phyloP scores from a whole-genome alignment of 129 eudicot species.

The Tagetes patula region DNA sequence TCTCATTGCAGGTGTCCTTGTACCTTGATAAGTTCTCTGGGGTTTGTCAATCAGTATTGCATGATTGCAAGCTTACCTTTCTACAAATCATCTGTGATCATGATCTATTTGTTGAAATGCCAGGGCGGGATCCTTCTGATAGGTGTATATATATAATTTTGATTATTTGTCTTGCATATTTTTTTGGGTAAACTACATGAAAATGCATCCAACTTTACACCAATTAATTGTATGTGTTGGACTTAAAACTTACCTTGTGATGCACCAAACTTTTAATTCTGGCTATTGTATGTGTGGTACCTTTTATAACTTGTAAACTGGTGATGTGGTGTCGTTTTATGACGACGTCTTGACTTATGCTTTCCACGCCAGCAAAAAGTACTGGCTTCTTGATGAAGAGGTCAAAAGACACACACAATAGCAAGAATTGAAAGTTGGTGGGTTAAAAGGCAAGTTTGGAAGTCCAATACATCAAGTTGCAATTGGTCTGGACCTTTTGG shows the following conservation, averaged over 20 bases:
- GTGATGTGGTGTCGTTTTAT: not conserved
- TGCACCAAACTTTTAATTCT: not conserved
- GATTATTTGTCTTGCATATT: not conserved
- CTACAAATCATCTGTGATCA: conserved; percentile 95
- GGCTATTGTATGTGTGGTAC: not conserved
- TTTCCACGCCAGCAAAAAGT: not conserved
- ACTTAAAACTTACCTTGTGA: not conserved
- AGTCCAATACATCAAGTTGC: not conserved
- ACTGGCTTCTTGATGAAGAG: not conserved
- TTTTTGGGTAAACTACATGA: not conserved
- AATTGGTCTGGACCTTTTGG: conserved; percentile 6
- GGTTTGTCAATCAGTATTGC: conserved; percentile 84
- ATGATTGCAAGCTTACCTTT: conserved; percentile 99
- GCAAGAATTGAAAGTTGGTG: not conserved
- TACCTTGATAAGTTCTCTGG: conserved; percentile 98
- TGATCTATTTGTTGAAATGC: conserved; percentile 98
- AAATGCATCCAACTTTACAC: not conserved
- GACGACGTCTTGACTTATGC: not conserved
- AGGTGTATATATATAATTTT: conserved; percentile 42
- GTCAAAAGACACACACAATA: not conserved
- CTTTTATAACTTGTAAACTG: conserved; percentile 1
- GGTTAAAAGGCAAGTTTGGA: not conserved
- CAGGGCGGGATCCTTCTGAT: conserved; percentile 99
- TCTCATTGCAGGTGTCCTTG: conserved; percentile 71
- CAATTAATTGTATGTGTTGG: not conserved